These are phyloP conservation scores for Termitomyces sp. DNA, from an alignment of 768 basidiomycete genomes.

Conservation along the genomic window DNA sequence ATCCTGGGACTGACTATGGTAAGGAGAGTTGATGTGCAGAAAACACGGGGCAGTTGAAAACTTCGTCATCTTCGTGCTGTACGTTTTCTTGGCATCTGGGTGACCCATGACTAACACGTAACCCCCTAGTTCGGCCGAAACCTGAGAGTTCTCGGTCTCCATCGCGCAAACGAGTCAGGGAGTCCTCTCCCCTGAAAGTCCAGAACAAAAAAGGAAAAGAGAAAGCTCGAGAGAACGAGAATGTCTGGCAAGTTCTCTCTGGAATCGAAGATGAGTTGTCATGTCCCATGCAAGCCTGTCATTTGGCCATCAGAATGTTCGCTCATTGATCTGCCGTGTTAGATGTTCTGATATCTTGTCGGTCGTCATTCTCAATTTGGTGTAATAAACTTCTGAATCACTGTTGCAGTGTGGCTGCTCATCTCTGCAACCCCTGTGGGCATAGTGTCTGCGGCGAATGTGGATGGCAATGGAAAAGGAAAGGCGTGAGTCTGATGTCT, in stretches of 20 bases:
- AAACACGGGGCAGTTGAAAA: not conserved
- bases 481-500: slow-evolving; percentile 35
- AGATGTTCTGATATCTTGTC: slow-evolving; percentile 75
- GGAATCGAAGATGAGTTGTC: slow-evolving; percentile 60
- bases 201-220: slow-evolving; percentile 39
- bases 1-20: not conserved
- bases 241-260: slow-evolving; percentile 26
- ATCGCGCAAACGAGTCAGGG: slow-evolving; percentile 11
- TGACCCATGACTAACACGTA: not conserved
- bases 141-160: not conserved
- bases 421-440: slow-evolving; percentile 67
- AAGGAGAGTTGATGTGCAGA: not conserved
- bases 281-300: slow-evolving; percentile 61
- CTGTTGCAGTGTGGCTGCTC: slow-evolving; percentile 41
- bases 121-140: not conserved
- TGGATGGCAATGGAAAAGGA: slow-evolving; percentile 51
- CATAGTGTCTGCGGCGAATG: slow-evolving; percentile 71
- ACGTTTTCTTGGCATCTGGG: not conserved
- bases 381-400: slow-evolving; percentile 19
- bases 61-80: not conserved
- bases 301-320: not conserved
- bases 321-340: slow-evolving; percentile 1
- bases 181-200: slow-evolving; percentile 6
- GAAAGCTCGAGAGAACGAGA: slow-evolving; percentile 22
- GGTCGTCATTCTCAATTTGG: slow-evolving; percentile 16